A percentile compares a stretch with the other conserved stretches of the same genome.
Conservation (phyloP, 1,284 basidiomycete genomes). For the Ceratobasidium theobromae region DNA sequence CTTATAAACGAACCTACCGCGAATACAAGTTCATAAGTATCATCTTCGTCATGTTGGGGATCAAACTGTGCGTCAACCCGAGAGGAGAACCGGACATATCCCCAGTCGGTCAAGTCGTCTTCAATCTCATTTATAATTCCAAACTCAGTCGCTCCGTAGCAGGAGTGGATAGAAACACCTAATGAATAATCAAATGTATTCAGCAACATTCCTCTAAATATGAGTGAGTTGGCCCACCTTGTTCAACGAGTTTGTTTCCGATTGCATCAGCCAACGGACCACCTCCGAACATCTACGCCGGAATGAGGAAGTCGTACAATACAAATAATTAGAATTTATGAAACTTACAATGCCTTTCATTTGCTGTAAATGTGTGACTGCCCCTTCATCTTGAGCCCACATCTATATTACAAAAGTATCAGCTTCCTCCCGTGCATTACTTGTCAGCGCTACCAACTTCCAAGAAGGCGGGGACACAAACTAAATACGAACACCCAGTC, state of each 20-base stretch:
- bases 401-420: background rate
- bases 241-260: background rate
- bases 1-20: constrained; percentile 1
- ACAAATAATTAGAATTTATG: background rate
- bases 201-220: background rate
- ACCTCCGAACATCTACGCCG: constrained; percentile 15
- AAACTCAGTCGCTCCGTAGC: background rate
- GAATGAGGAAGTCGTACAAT: background rate
- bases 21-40: background rate
- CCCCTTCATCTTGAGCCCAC: constrained; percentile 28
- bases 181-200: background rate
- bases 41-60: constrained; percentile 1
- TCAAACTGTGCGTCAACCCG: background rate
- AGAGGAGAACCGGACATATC: constrained; percentile 26
- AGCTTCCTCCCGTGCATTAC: no score
- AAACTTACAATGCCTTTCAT: constrained; percentile 31
- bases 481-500: background rate
- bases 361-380: constrained; percentile 14
- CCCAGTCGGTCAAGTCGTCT: constrained; percentile 23
- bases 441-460: constrained; percentile 12
- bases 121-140: background rate
- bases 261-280: background rate
- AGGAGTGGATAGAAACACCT: background rate
- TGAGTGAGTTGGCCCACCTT: background rate
- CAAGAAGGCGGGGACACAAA: constrained; percentile 31